phyloP scores from a whole-genome alignment of 768 basidiomycete species.

The Kwoniella sp. region DNA sequence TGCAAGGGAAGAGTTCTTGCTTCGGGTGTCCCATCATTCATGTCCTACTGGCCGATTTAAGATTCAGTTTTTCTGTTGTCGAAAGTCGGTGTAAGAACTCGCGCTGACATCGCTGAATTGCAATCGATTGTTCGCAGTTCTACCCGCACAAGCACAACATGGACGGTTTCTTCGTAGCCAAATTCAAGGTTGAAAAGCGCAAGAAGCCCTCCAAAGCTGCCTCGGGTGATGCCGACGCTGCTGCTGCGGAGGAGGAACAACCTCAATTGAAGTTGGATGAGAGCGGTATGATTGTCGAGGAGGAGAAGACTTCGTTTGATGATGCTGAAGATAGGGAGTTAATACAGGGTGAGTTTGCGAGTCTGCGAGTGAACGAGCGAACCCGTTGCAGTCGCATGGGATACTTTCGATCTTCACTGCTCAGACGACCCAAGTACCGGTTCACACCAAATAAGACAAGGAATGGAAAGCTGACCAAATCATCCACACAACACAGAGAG shows the following conservation, averaged over 20 bases:
- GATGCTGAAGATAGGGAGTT: conserved; percentile 74
- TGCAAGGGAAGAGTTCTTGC: no score
- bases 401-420: no score
- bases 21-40: no score
- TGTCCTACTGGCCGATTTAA: no score
- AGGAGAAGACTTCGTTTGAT: conserved; percentile 63
- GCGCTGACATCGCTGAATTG: no score
- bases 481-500: no score
- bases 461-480: no score
- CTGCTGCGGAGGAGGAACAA: conserved; percentile 43
- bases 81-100: no score
- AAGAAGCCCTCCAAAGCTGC: conserved; percentile 59
- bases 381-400: no score
- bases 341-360: conserved; percentile 69
- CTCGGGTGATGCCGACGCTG: conserved; percentile 42
- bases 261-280: conserved; percentile 50
- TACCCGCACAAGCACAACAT: conserved; percentile 93
- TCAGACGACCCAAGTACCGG: no score
- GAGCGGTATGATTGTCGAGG: conserved; percentile 40
- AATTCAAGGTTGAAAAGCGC: conserved; percentile 90
- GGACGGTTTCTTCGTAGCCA: conserved; percentile 99
- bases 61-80: no score
- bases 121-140: conserved; percentile 34
- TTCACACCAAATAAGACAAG: no score
- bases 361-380: neutral